Base-by-base conservation (phyloP, 2,329 filamentous ascomycete genomes). In the Aquanectria penicillioides region DNA sequence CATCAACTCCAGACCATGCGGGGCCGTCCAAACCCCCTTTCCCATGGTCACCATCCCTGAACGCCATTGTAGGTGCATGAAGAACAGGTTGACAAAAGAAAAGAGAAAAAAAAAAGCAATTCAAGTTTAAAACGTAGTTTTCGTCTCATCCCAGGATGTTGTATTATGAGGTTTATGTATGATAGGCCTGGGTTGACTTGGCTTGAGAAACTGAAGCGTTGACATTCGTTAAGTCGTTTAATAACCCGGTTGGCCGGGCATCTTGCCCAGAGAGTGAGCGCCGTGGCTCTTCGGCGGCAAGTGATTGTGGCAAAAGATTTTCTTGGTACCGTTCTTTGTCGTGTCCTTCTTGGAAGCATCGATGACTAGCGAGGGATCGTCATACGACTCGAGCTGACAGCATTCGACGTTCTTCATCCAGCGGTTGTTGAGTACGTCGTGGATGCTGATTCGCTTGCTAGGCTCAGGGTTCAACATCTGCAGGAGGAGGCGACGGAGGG, bases 401-500 rank as follows among this genome's bases (percentile, higher is more conserved):
- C 92, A 95, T 67, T 94, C 90, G 34, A 93, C 85, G 49, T 83
- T 85, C 77, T 86, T 89, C 68, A 95, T 79, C 83, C 88, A 93
- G n/a, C 88, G 81, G 67, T 91, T 86, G 61, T 83, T 86, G 51
- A 93, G 77, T 1, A 92, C 87, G 2, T 92, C 86, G 6, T 83
- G 77, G 47, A 95, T 91, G 23, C 82, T 85, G 65, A 90, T 87
- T 36, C 93, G 89, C 71, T 87, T 87, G 7, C 78, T 75, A 0
- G 93, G 92, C 64, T 93, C 80, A 0, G 93, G 92, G 73, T 97
- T 88, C 26, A 97, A 82, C 93, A 97, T 96, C 72, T 86, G 88
- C 47, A 95, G 78, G 10, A 97, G 77, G 5, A 96, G 78, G 10
- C 89, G 86, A 58, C 89, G 88, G 55, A 94, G 81, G 3, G 87